These are phyloP conservation scores for Globisporangium paddicum DNA, from an alignment of 352 stramenopile species.

Conservation along the genomic window DNA sequence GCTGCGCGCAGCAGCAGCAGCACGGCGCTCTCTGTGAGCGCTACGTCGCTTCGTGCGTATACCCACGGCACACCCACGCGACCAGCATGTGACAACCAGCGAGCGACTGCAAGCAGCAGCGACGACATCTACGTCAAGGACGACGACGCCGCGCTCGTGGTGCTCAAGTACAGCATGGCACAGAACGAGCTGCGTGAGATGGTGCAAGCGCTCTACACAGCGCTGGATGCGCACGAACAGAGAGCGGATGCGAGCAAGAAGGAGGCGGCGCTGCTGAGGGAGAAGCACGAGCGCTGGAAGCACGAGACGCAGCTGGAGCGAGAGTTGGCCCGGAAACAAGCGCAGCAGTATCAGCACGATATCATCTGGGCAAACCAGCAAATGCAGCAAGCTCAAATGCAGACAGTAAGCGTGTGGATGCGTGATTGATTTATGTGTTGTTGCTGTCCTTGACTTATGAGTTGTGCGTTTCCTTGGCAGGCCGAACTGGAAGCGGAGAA, in stretches of 20 bases:
- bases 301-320: conserved; percentile 2
- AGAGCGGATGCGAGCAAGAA: neutral
- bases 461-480: neutral
- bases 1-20: neutral
- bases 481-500: conserved; percentile 4
- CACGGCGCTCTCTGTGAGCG: neutral
- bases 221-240: conserved; percentile 3
- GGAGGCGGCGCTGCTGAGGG: conserved; percentile 1
- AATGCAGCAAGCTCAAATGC: conserved; percentile 1
- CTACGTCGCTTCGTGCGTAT: neutral
- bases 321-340: neutral
- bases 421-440: neutral
- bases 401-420: neutral
- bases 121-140: neutral
- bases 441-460: neutral
- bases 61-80: too few relatives aligned
- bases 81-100: neutral
- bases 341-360: conserved; percentile 1
- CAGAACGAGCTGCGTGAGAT: conserved; percentile 23
- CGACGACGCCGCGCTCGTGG: neutral
- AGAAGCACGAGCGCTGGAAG: conserved; percentile 5
- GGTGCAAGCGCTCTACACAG: conserved; percentile 20
- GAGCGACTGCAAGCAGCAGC: neutral
- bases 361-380: neutral
- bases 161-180: conserved; percentile 23